Base-by-base conservation (phyloP, 345 rosid species). In the Moricandia moricandioides region DNA sequence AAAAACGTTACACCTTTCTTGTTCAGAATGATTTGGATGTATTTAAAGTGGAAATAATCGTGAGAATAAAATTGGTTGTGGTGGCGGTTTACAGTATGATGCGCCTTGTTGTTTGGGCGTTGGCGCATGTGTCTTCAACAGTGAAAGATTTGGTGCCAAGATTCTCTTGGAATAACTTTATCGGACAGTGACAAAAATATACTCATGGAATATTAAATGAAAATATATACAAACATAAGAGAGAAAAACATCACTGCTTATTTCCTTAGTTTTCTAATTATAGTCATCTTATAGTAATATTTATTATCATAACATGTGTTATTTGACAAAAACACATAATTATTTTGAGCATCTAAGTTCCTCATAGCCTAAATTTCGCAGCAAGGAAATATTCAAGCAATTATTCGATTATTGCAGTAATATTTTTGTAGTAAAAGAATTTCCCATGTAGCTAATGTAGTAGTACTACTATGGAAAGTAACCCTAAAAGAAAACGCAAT, bases 121-220 rank as follows among this genome's bases (percentile, higher is more conserved):
- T 72, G 73, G 77, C 49, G 81, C 70, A 71, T 78, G 81, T 71
- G 76, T 78, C 72, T 78, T 67, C 65, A 81, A 83, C 86, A 82
- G 86, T 79, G 88, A 83, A 85, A 92, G 91, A 92, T 88, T 84
- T 83, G 43, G 89, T 82, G 86, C 77, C 84, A 79, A 90, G 94
- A 88, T 89, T 89, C 89, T 82, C 84, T 69, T 78, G 87, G 86
- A 86, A 88, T 82, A 78, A 56, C 91, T 89, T 89, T 89, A 83
- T 89, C 73, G 86, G 76, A 86, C 70, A 67, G 69, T 29, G 69
- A 72, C 73, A 78, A 72, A 78, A 39, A 39, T 40, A 60, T 67
- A 72, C 69, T 78, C 65, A 60, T 59, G n/a, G 68, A 60, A 67
- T 61, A 63, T 40, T 39, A 67, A 26, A 29, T 70, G 5, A 65